Evolutionary conservation across 495 filamentous ascomycete species (phyloP).

Genomic region (Aspergillus kassunensis): DNA sequence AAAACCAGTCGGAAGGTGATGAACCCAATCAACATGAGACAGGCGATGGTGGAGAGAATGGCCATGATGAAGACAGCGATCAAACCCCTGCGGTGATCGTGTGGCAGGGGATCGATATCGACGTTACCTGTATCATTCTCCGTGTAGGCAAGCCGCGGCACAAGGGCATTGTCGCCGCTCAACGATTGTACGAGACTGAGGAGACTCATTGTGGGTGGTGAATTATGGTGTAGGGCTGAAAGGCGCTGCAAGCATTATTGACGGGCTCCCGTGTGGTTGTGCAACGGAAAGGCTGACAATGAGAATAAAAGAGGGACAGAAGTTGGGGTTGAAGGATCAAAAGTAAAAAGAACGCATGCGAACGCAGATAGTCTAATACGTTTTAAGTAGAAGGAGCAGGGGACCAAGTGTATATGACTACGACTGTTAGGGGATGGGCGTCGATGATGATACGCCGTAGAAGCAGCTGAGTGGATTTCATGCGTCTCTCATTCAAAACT

Average conservation of each 20-base stretch:
- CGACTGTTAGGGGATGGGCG: neutral
- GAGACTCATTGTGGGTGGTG: conserved; percentile 24
- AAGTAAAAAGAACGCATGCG: neutral
- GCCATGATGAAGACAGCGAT: conserved; percentile 55
- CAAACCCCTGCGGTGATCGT: conserved; percentile 46
- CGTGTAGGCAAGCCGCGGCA: conserved; percentile 20
- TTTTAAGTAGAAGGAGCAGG: neutral
- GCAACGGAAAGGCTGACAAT: too few species aligned
- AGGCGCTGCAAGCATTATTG: conserved; percentile 12
- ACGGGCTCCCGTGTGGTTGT: too few species aligned
- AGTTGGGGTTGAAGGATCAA: neutral
- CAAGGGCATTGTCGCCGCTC: conserved; percentile 18
- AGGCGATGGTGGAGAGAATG: conserved; percentile 57
- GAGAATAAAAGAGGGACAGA: neutral
- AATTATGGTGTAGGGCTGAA: neutral
- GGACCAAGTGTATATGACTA: neutral
- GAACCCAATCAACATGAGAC: conserved; percentile 47
- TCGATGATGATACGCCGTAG: too few species aligned
- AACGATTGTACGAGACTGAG: conserved; percentile 21
- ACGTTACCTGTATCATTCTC: conserved; percentile 4
- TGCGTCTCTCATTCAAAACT: neutral
- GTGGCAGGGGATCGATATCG: conserved; percentile 47
- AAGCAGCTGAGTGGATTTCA: too few species aligned
- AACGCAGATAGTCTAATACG: neutral
- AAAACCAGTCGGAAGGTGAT: conserved; percentile 55